phyloP scores from a whole-genome alignment of 768 basidiomycete species.

The Macrocybe gigantea region DNA sequence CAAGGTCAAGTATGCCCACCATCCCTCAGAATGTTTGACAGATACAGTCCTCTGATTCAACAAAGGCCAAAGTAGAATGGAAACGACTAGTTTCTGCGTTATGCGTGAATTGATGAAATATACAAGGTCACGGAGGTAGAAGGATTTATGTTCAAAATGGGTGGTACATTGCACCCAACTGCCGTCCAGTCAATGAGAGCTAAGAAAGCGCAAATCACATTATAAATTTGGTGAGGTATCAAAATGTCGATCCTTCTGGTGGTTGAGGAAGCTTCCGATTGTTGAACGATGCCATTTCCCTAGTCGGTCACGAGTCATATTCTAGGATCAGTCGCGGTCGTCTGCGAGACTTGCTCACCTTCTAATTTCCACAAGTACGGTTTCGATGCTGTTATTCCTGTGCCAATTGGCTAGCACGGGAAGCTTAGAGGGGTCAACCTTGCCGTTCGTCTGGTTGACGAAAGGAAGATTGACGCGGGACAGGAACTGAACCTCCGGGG shows the following conservation, averaged over 20 bases:
- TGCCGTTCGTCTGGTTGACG: constrained; percentile 69
- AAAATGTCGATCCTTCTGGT: constrained; percentile 78
- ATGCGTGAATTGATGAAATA: no score
- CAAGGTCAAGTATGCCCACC: no score
- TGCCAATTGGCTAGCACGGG: constrained; percentile 72
- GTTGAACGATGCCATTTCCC: constrained; percentile 90
- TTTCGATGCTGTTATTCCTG: constrained; percentile 76
- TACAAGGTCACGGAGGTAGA: no score
- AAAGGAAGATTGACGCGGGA: constrained; percentile 93
- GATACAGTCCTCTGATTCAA: no score
- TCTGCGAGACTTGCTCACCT: constrained; percentile 46
- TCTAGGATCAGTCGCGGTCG: not conserved
- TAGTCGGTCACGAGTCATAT: constrained; percentile 19
- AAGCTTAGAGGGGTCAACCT: constrained; percentile 71
- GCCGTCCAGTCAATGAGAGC: no score
- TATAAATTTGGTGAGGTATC: constrained; percentile 1
- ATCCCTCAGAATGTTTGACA: no score
- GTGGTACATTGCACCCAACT: no score
- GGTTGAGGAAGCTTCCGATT: constrained; percentile 97
- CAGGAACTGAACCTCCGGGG: constrained; percentile 79
- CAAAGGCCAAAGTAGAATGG: no score
- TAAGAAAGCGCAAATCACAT: not conserved
- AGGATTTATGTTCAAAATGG: no score
- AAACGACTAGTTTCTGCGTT: no score
- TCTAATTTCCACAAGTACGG: constrained; percentile 86